A percentile compares a stretch with the other conserved stretches of the same genome.
Evolutionary conservation across 2,329 filamentous ascomycete species (phyloP).

Genomic region (Fusarium pseudoanthophilum): DNA sequence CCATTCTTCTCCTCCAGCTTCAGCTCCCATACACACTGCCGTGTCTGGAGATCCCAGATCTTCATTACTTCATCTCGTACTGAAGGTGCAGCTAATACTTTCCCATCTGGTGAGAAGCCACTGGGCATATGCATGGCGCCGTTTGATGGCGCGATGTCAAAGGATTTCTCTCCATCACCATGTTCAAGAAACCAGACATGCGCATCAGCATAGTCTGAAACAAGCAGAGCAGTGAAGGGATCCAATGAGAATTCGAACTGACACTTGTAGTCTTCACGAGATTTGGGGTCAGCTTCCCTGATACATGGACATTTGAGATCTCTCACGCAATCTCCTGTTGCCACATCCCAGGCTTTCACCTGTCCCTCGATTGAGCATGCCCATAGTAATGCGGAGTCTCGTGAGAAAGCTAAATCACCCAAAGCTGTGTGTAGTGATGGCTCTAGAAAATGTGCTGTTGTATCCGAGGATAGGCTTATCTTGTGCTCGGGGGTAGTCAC

Average conservation of each 20-base stretch:
- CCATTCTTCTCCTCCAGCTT: neutral
- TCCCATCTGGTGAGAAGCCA: neutral
- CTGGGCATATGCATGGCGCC: rapidly evolving
- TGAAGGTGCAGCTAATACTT: neutral
- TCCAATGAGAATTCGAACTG: neutral
- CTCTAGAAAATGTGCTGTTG: neutral
- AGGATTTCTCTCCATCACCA: neutral
- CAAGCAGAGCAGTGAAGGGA: rapidly evolving
- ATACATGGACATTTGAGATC: neutral
- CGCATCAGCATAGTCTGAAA: neutral
- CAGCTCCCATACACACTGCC: neutral
- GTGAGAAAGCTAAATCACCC: neutral
- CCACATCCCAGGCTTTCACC: neutral
- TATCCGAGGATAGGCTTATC: neutral
- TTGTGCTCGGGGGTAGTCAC: neutral
- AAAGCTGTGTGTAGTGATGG: rapidly evolving
- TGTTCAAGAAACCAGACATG: neutral
- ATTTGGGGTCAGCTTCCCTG: neutral
- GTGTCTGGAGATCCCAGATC: neutral
- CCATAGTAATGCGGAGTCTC: neutral
- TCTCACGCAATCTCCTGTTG: neutral
- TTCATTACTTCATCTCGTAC: rapidly evolving
- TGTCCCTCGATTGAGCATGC: neutral
- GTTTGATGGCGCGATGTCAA: neutral
- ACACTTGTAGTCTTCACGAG: rapidly evolving